Evolutionary conservation across 2,329 filamentous ascomycete species (phyloP), one percentile per base, ranked within the genome.

Genomic region (Drechslerella dactyloides): DNA sequence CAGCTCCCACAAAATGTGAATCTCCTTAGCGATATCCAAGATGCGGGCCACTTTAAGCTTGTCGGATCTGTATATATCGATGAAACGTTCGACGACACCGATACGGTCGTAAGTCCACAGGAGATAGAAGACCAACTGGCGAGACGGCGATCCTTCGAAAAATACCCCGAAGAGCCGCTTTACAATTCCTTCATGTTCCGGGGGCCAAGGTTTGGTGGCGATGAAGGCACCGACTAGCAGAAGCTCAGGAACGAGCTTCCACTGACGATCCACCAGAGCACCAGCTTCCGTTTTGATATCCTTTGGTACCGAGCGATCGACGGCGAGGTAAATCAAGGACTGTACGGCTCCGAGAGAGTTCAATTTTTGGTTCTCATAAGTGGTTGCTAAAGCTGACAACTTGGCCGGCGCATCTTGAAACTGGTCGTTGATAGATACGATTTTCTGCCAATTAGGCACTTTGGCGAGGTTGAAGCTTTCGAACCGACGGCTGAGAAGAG

Each of bases 71-170:
- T 76, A 75, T 57, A 75, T 74, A 48, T 92, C 88, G 46, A 93
- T 87, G 35, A 99, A 86, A 68, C 90, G 87, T 74, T 88, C 86
- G 8, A 89, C 88, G 15, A 97, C 90, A 89, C 92, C 97, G 19
- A 89, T 85, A 75, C 88, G 90, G 78, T 97, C 91, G 78, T 94
- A 92, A 75, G 89, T 88, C 93, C 93, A 97, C 4, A 96, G 82
- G 68, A 91, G 93, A 78, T 96, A 89, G 65, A 99, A 85, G 13
- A 96, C 93, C n/a, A 77, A 55, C 27, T 77, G 76, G 51, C 75
- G 74, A 37, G 76, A 76, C 2, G 76, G 74, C 35, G 77, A 76
- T 5, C 75, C 74, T 17, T 77, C 74, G 24, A 77, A 78, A 56
- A 78, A 77, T n/a, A 75, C 55, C 13, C 74, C 74, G 46, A 78